Evolutionary conservation across 2,329 filamentous ascomycete genomes (phyloP), one percentile per base, ranked within the genome.

Genomic region (Sarocladium brachiariae): DNA sequence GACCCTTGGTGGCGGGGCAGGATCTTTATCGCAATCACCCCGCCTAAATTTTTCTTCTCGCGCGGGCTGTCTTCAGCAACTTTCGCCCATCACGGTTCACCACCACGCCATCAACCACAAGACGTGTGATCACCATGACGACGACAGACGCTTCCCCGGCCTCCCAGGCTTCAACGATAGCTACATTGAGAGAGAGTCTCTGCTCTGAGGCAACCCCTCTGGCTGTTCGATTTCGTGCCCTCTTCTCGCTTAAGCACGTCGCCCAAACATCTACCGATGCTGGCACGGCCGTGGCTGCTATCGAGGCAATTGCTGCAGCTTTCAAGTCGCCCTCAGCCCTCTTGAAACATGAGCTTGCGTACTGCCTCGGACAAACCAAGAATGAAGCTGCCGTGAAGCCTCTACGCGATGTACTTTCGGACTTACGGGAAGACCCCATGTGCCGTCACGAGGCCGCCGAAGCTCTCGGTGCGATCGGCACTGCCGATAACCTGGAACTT

Each of bases 171-270:
- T 10, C 70, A 10, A 83, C 80, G 41, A 77, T 89, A 58, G 61
- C 73, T 51, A 72, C 76, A 52, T 78, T 95, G 49, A 85, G 89
- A 63, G 78, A 86, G 62, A 87, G 85, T 53, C 82, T 99, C 53
- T 84, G 79, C 60, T 86, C 87, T 46, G 93, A 97, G 72, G 71
- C 78, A 13, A 86, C 87, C 55, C 83, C 91, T 41, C 86, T 99
- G 50, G 86, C 91, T 34, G 78, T 89, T 56, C 89, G 93, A 56
- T 99, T 97, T 72, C 89, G 93, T 61, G 92, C 93, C 38, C 87
- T 99, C 59, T 99, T 99, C 75, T 96, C 92, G 16, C 83, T 99
- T 54, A 99, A 99, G 74, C 88, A 97, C 67, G 75, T 97, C 54
- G 92, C 93, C 45, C 84, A 80, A 52, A 80, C 84, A 56, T 68